phyloP scores from a whole-genome alignment of 805 yeast species.

The Blastobotrys peoriensis region DNA sequence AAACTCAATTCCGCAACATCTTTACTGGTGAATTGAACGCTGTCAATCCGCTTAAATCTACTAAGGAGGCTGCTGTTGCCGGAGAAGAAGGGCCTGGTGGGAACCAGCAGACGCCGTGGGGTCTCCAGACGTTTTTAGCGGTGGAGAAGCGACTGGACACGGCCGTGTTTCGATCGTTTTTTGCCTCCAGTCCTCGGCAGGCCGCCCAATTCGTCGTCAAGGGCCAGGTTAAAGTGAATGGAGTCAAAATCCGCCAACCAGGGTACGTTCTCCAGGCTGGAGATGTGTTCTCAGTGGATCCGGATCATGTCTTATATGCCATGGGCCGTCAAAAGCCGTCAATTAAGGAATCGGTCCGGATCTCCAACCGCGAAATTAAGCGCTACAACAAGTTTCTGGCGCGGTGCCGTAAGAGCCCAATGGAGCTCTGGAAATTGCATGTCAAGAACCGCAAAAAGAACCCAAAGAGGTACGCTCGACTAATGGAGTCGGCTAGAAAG shows the following conservation, averaged over 20 bases:
- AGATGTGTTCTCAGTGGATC: slow-evolving; percentile 78
- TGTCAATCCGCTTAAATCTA: slow-evolving; percentile 84
- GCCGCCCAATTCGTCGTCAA: slow-evolving; percentile 81
- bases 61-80: slow-evolving; percentile 48
- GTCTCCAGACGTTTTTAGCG: slow-evolving; percentile 81
- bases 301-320: slow-evolving; percentile 79
- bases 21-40: slow-evolving; percentile 69
- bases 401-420: slow-evolving; percentile 51
- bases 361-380: slow-evolving; percentile 65
- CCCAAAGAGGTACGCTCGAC: slow-evolving; percentile 10
- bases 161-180: slow-evolving; percentile 86
- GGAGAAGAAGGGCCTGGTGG: not conserved
- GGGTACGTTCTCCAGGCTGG: slow-evolving; percentile 74
- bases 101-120: slow-evolving; percentile 58
- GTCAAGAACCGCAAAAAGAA: slow-evolving; percentile 21
- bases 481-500: slow-evolving; percentile 7
- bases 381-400: slow-evolving; percentile 72
- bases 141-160: slow-evolving; percentile 85
- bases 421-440: slow-evolving; percentile 43
- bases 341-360: slow-evolving; percentile 55
- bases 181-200: slow-evolving; percentile 89
- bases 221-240: slow-evolving; percentile 83
- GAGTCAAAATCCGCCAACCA: slow-evolving; percentile 70
- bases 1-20: slow-evolving; percentile 66
- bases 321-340: slow-evolving; percentile 83